These are phyloP conservation scores for Colletotrichum somersetense DNA, from an alignment of 2,329 filamentous ascomycete genomes.

Conservation along the genomic window DNA sequence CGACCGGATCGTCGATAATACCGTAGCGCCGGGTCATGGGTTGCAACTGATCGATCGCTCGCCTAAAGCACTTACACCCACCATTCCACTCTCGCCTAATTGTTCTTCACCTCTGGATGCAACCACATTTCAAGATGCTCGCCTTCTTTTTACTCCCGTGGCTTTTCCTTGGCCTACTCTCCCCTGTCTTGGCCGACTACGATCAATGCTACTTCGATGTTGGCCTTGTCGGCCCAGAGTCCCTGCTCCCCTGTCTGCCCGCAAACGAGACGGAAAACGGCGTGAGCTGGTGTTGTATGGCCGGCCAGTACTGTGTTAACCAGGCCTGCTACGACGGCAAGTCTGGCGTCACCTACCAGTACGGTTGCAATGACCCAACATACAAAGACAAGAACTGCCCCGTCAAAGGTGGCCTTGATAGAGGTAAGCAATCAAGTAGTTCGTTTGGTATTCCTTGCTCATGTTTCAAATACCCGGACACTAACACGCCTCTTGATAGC, in stretches of 20 bases:
- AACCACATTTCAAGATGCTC: not conserved
- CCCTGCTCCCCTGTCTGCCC: slow-evolving; percentile 23
- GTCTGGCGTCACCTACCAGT: slow-evolving; percentile 28
- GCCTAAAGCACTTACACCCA: not conserved
- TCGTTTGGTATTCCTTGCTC: no score
- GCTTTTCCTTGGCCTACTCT: not conserved
- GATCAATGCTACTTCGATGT: slow-evolving; percentile 36
- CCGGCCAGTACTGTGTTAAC: slow-evolving; percentile 21
- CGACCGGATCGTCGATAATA: not conserved
- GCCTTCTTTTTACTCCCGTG: not conserved
- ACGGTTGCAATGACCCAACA: slow-evolving; percentile 38
- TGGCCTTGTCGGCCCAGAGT: slow-evolving; percentile 6
- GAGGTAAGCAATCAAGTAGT: not conserved
- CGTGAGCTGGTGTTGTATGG: slow-evolving; percentile 35
- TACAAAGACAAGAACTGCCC: slow-evolving; percentile 37
- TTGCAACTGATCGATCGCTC: not conserved
- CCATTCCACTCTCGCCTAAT: not conserved
- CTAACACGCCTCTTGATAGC: not conserved
- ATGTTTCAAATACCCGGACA: no score
- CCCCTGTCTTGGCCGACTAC: slow-evolving; percentile 1
- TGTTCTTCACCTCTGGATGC: not conserved
- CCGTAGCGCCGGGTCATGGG: not conserved
- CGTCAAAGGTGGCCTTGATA: slow-evolving; percentile 22
- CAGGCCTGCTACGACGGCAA: slow-evolving; percentile 25
- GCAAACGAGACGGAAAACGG: slow-evolving; percentile 9